Conservation (phyloP, 768 basidiomycete genomes). For the Suillus subaureus region DNA sequence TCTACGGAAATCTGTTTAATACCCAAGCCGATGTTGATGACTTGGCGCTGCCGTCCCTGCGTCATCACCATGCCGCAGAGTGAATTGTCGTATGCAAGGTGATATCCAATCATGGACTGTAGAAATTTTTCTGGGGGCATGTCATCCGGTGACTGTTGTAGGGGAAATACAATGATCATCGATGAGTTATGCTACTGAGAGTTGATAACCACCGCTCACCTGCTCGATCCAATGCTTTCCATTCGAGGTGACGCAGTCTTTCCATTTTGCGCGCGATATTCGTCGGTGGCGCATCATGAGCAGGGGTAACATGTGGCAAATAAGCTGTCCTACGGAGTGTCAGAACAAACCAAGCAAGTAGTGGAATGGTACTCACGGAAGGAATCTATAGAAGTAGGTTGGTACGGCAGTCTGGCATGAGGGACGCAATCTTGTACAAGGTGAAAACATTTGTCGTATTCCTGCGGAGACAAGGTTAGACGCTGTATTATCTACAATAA, state of each 20-base stretch:
- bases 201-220: conserved; percentile 37
- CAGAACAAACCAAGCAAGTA: neutral
- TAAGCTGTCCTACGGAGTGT: conserved; percentile 56
- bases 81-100: conserved; percentile 66
- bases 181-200: conserved; percentile 9
- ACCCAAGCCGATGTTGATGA: conserved; percentile 82
- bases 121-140: conserved; percentile 66
- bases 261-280: conserved; percentile 76
- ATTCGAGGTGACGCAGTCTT: conserved; percentile 55
- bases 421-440: conserved; percentile 63
- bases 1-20: conserved; percentile 68
- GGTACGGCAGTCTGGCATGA: conserved; percentile 54
- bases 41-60: conserved; percentile 72
- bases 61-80: conserved; percentile 86
- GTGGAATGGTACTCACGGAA: conserved; percentile 56
- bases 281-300: conserved; percentile 87
- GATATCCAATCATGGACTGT: conserved; percentile 80
- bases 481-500: conserved; percentile 6
- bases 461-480: conserved; percentile 41
- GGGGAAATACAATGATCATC: conserved; percentile 7
- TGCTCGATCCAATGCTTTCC: conserved; percentile 88
- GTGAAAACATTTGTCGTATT: conserved; percentile 69
- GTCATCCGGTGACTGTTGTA: conserved; percentile 51
- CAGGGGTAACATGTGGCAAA: conserved; percentile 74
- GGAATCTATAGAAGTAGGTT: conserved; percentile 60